These are phyloP conservation scores for Zymoseptoria pseudotritici DNA, from an alignment of 2,329 filamentous ascomycete genomes.

Conservation along the genomic window DNA sequence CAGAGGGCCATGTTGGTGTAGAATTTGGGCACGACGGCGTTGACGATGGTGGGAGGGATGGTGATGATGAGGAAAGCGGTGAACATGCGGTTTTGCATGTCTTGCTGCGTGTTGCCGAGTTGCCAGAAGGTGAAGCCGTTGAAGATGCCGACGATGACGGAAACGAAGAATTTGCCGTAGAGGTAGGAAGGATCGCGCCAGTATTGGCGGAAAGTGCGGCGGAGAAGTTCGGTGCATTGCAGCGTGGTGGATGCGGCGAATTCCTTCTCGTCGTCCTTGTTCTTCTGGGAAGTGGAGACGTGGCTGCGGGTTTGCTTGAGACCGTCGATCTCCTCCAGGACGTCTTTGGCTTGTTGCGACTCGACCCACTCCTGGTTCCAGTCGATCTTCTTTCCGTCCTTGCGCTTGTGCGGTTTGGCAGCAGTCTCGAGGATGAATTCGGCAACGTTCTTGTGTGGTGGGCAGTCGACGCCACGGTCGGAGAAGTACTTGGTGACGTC, in stretches of 20 bases:
- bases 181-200: slow-evolving; percentile 63
- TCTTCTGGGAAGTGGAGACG: slow-evolving; percentile 25
- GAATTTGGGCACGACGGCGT: slow-evolving; percentile 70
- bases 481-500: slow-evolving; percentile 62
- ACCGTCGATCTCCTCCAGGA: slow-evolving; percentile 58
- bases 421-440: slow-evolving; percentile 62
- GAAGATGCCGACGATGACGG: slow-evolving; percentile 66
- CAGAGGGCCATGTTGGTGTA: slow-evolving; percentile 65
- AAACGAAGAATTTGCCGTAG: slow-evolving; percentile 68
- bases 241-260: slow-evolving; percentile 59
- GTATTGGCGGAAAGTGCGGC: slow-evolving; percentile 63
- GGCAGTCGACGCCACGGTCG: slow-evolving; percentile 57
- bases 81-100: slow-evolving; percentile 74
- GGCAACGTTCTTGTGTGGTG: slow-evolving; percentile 58
- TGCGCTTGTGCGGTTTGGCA: slow-evolving; percentile 47
- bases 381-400: slow-evolving; percentile 52
- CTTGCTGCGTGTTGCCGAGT: slow-evolving; percentile 56
- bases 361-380: slow-evolving; percentile 71
- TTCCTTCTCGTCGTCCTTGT: slow-evolving; percentile 33
- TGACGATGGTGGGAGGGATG: slow-evolving; percentile 63
- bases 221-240: slow-evolving; percentile 61
- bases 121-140: slow-evolving; percentile 74
- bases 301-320: slow-evolving; percentile 54
- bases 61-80: slow-evolving; percentile 53
- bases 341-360: slow-evolving; percentile 52